phyloP scores from a whole-genome alignment of 805 yeast species.

The Yamadazyma laniorum region DNA sequence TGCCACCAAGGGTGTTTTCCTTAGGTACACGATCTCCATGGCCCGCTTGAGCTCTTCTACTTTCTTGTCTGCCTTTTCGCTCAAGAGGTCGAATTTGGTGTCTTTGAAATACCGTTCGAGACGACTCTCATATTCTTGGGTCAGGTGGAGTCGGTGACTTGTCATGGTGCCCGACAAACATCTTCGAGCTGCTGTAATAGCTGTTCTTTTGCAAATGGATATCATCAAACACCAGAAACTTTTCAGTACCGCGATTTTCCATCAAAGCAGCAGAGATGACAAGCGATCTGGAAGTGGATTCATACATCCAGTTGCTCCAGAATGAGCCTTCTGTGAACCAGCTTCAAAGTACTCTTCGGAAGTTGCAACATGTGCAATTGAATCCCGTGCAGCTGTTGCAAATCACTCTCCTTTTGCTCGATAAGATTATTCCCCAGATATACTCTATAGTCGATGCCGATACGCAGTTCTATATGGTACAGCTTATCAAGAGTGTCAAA shows the following conservation, averaged over 20 bases:
- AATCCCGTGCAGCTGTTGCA: neutral
- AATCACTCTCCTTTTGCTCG: constrained; percentile 21
- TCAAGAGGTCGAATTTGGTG: constrained; percentile 18
- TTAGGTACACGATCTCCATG: constrained; percentile 22
- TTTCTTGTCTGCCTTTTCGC: constrained; percentile 13
- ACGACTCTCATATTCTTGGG: constrained; percentile 4
- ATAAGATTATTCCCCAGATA: constrained; percentile 34
- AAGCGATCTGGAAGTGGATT: neutral
- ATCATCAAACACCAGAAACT: neutral
- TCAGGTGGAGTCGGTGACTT: too few species aligned
- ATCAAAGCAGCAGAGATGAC: neutral
- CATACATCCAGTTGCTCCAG: constrained; percentile 1
- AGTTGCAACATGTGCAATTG: neutral
- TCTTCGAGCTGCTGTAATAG: too few species aligned
- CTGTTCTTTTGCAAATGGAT: too few species aligned
- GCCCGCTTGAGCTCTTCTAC: constrained; percentile 12
- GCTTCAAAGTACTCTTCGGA: neutral
- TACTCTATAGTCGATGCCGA: constrained; percentile 17
- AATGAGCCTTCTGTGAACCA: constrained; percentile 1
- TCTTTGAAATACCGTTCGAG: constrained; percentile 21
- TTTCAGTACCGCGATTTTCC: neutral
- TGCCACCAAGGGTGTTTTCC: constrained; percentile 38
- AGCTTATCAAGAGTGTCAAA: constrained; percentile 20
- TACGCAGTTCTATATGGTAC: constrained; percentile 9
- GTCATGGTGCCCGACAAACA: too few species aligned